Conservation (phyloP, 2,329 filamentous ascomycete genomes). For the Penicillium sp. region DNA sequence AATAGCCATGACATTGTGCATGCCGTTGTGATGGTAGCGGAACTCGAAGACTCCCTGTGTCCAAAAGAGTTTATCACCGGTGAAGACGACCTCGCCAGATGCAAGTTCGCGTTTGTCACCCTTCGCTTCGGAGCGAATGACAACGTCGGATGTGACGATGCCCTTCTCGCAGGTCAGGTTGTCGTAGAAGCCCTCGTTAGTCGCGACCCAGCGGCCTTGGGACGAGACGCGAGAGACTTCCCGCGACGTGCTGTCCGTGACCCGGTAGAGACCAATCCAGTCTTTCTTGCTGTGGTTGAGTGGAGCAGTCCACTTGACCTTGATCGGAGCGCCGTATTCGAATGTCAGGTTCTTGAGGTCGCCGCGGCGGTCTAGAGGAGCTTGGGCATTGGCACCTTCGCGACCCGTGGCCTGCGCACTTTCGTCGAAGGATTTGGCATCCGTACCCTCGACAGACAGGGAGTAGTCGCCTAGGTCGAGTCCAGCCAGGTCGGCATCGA, state of each 20-base stretch:
- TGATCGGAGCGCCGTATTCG: slow-evolving; percentile 87
- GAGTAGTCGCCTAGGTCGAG: slow-evolving; percentile 78
- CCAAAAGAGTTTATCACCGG: slow-evolving; percentile 96
- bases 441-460: slow-evolving; percentile 68
- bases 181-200: slow-evolving; percentile 73
- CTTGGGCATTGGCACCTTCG: slow-evolving; percentile 68
- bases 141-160: slow-evolving; percentile 67
- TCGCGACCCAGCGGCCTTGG: slow-evolving; percentile 85
- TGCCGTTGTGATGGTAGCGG: slow-evolving; percentile 90
- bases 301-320: slow-evolving; percentile 86
- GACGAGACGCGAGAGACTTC: slow-evolving; percentile 81
- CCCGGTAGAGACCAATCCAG: slow-evolving; percentile 95
- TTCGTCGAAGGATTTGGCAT: slow-evolving; percentile 51
- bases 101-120: slow-evolving; percentile 59
- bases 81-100: slow-evolving; percentile 79
- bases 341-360: slow-evolving; percentile 73
- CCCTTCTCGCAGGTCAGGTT: slow-evolving; percentile 71
- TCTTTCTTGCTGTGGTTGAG: slow-evolving; percentile 84
- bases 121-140: slow-evolving; percentile 46
- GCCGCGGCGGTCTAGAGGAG: slow-evolving; percentile 59
- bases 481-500: slow-evolving; percentile 76
- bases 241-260: slow-evolving; percentile 86
- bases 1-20: slow-evolving; percentile 90
- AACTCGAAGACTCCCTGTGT: slow-evolving; percentile 95
- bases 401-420: slow-evolving; percentile 66